A percentile compares a stretch with the other conserved stretches of the same genome.
These are phyloP conservation scores for Pseudocercospora eumusae DNA, from an alignment of 2,329 filamentous ascomycete species.

Conservation along the genomic window DNA sequence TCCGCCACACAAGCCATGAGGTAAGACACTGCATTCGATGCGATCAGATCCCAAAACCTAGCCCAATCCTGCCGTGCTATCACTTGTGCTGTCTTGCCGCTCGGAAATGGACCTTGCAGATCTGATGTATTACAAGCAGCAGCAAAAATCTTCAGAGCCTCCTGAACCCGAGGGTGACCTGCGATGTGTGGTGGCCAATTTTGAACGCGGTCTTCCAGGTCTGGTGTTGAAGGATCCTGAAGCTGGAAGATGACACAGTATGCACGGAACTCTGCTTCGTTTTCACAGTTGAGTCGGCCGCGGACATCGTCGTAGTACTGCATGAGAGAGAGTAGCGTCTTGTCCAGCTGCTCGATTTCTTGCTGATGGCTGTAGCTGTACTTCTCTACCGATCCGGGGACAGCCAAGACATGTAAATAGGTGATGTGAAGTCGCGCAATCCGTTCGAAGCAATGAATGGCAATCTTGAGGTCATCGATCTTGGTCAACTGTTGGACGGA, in stretches of 20 bases:
- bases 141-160: conserved; percentile 59
- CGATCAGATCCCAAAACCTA: conserved; percentile 59
- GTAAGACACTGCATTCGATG: conserved; percentile 59
- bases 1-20: conserved; percentile 66
- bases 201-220: conserved; percentile 61
- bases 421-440: conserved; percentile 66
- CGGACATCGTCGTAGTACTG: conserved; percentile 61
- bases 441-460: conserved; percentile 62
- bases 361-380: conserved; percentile 59
- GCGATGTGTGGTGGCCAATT: conserved; percentile 55
- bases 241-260: conserved; percentile 62
- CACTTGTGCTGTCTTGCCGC: conserved; percentile 48
- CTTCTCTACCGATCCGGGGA: conserved; percentile 46
- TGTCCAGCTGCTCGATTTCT: conserved; percentile 65
- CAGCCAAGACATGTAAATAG: conserved; percentile 61
- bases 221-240: conserved; percentile 48
- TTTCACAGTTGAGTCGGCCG: conserved; percentile 52
- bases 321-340: conserved; percentile 62
- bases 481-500: conserved; percentile 63
- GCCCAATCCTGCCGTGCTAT: conserved; percentile 61
- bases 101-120: conserved; percentile 53
- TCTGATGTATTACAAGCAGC: conserved; percentile 57
- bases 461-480: conserved; percentile 56
- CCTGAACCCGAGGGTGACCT: conserved; percentile 55
- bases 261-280: conserved; percentile 65